A percentile compares a stretch with the other conserved stretches of the same genome.
Evolutionary conservation across 495 filamentous ascomycete genomes (phyloP).

Genomic region (Penicillium bovifimosum): DNA sequence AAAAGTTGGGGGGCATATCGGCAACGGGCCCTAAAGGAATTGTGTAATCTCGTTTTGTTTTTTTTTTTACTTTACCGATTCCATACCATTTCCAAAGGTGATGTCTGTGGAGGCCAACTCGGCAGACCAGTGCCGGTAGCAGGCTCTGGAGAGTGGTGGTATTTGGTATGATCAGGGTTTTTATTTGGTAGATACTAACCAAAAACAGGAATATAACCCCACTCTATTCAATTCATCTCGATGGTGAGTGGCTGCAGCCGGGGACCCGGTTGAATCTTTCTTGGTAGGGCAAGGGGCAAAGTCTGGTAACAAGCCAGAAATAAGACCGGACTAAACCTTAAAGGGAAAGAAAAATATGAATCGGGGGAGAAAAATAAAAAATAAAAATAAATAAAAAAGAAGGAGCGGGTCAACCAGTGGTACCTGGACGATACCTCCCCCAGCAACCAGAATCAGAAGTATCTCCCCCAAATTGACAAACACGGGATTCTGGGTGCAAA

Average conservation of each 20-base stretch:
- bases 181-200: conserved; percentile 1
- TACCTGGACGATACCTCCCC: conserved; percentile 6
- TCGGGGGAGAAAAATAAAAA: not conserved
- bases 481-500: conserved; percentile 4
- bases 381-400: conserved; percentile 2
- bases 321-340: not conserved
- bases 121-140: conserved; percentile 8
- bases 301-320: conserved; percentile 5
- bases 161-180: not conserved
- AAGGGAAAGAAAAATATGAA: conserved; percentile 1
- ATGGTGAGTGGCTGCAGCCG: conserved; percentile 5
- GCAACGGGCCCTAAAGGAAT: conserved; percentile 3
- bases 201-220: not conserved
- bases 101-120: conserved; percentile 8
- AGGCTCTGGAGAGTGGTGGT: not conserved
- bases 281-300: conserved; percentile 12
- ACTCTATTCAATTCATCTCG: not conserved
- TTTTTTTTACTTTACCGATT: not conserved
- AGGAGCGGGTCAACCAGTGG: not conserved
- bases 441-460: conserved; percentile 8
- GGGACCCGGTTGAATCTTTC: conserved; percentile 1
- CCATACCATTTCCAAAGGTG: not conserved
- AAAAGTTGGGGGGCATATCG: conserved; percentile 10
- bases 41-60: not conserved
- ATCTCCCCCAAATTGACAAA: conserved; percentile 5